A percentile compares a stretch with the other conserved stretches of the same genome.
phyloP scores from a whole-genome alignment of 1,139 yeast genomes.

The Nakaseomyces delphensis region DNA sequence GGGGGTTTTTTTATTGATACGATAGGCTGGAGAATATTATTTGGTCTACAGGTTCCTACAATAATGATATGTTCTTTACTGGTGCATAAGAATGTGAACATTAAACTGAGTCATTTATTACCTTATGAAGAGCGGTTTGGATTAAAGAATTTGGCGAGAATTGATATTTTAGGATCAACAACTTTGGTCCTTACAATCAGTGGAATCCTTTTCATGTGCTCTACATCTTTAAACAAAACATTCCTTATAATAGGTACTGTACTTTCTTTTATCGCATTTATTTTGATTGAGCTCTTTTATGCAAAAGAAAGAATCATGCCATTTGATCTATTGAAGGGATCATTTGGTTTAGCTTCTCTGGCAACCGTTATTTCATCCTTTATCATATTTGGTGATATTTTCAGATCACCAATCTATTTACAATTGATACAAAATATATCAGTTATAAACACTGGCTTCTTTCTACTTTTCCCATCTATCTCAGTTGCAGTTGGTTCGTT shows the following conservation, averaged over 20 bases:
- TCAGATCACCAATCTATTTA: constrained; percentile 46
- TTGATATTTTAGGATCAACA: constrained; percentile 69
- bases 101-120: constrained; percentile 31
- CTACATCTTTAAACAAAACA: constrained; percentile 22
- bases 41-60: constrained; percentile 56
- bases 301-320: constrained; percentile 30
- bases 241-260: constrained; percentile 15
- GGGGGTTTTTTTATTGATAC: constrained; percentile 66
- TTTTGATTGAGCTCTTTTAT: constrained; percentile 24
- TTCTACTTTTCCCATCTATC: constrained; percentile 40
- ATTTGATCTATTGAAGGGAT: constrained; percentile 24
- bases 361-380: constrained; percentile 27
- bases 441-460: constrained; percentile 46
- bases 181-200: constrained; percentile 50
- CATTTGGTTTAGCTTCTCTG: constrained; percentile 27
- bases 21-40: constrained; percentile 75
- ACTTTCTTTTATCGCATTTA: constrained; percentile 18
- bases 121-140: constrained; percentile 32
- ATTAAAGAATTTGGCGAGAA: constrained; percentile 44
- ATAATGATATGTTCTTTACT: constrained; percentile 38
- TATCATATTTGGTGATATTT: constrained; percentile 34
- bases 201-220: constrained; percentile 38
- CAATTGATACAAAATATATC: constrained; percentile 43
- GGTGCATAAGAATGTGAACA: constrained; percentile 26
- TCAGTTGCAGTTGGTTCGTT: constrained; percentile 51